Percentiles rank a stretch among this genome's conserved stretches.
Evolutionary conservation across 371 early-diverging fungal species (phyloP).

Genomic region (Mortierella polycephala): DNA sequence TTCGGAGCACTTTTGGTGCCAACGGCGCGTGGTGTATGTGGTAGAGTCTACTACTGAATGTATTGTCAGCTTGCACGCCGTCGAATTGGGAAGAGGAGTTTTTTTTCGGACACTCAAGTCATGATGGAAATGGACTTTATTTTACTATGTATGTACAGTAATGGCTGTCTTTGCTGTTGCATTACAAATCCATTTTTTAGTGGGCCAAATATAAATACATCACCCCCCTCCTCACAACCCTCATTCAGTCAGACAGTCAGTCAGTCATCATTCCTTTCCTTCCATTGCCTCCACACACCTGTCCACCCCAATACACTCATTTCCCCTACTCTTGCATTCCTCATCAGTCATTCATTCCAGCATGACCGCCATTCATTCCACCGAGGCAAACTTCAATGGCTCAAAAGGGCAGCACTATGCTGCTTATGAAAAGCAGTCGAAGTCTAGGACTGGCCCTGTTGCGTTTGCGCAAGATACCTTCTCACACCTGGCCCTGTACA

Average conservation of each 20-base stretch:
- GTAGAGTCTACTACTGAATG: too few species aligned
- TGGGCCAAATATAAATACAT: neutral
- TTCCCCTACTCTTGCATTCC: neutral
- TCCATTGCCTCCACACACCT: too few species aligned
- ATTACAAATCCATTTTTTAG: slow-evolving; percentile 25
- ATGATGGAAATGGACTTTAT: too few species aligned
- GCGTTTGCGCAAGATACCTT: slow-evolving; percentile 36
- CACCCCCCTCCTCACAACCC: slow-evolving; percentile 1
- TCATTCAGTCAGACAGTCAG: neutral
- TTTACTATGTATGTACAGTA: too few species aligned
- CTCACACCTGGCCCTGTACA: slow-evolving; percentile 59
- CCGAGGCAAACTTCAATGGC: slow-evolving; percentile 2
- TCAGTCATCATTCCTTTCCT: neutral
- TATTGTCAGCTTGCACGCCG: too few species aligned
- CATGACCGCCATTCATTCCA: slow-evolving; percentile 34
- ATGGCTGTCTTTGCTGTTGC: neutral
- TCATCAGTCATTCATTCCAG: neutral
- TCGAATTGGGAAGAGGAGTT: too few species aligned
- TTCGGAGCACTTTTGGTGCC: too few species aligned
- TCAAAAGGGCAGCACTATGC: neutral
- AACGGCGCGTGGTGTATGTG: too few species aligned
- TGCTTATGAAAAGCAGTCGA: slow-evolving; percentile 3
- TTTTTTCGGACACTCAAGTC: too few species aligned
- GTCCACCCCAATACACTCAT: neutral
- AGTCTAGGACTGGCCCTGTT: slow-evolving; percentile 7